A percentile compares a stretch with the other conserved stretches of the same genome.
phyloP scores from a whole-genome alignment of 2,329 filamentous ascomycete species.

The Hymenoscyphus scutula region DNA sequence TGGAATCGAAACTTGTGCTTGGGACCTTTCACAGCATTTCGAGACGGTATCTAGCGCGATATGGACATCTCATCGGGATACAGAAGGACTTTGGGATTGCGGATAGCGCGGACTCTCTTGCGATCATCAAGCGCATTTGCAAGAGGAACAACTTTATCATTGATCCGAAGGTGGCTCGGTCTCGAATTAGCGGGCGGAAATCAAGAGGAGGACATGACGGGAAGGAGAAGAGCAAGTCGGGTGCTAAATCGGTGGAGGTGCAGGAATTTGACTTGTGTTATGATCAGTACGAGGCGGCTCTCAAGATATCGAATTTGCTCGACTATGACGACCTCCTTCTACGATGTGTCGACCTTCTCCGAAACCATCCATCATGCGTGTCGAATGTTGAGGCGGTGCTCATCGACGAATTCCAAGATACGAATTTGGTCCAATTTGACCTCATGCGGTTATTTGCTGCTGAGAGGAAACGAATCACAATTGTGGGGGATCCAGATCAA shows the following conservation, averaged over 20 bases:
- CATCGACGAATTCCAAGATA: constrained; percentile 98
- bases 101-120: constrained; percentile 75
- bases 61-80: constrained; percentile 81
- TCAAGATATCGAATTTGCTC: constrained; percentile 75
- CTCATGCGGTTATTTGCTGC: constrained; percentile 87
- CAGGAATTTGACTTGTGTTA: constrained; percentile 71
- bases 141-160: constrained; percentile 68
- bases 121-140: constrained; percentile 78
- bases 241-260: constrained; percentile 45
- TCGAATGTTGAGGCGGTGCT: constrained; percentile 87
- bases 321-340: constrained; percentile 94
- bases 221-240: constrained; percentile 33
- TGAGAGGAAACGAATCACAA: constrained; percentile 72
- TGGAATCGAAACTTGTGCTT: constrained; percentile 74
- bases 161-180: constrained; percentile 68
- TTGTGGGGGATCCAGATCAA: constrained; percentile 95
- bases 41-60: constrained; percentile 76
- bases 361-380: constrained; percentile 72
- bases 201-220: constrained; percentile 52
- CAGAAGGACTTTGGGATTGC: constrained; percentile 85
- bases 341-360: constrained; percentile 76
- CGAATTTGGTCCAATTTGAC: constrained; percentile 91
- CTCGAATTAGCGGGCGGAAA: constrained; percentile 72
- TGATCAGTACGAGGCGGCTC: constrained; percentile 72
- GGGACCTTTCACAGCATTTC: constrained; percentile 96